Evolutionary conservation across 2,329 filamentous ascomycete genomes (phyloP).

Genomic region (Lecanosticta acicola): DNA sequence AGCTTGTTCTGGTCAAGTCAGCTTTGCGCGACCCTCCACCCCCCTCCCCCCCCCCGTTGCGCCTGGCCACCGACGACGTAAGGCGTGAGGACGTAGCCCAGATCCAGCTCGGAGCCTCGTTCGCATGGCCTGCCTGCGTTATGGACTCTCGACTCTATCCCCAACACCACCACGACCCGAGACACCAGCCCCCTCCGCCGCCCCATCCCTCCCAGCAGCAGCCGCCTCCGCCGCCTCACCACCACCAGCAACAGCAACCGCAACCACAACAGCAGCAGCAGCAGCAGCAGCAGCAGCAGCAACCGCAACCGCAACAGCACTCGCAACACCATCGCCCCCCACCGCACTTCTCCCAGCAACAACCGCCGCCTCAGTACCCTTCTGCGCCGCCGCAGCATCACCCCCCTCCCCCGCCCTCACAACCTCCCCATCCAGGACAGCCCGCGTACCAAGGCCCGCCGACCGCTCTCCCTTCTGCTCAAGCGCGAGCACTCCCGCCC

Average conservation of each 20-base stretch:
- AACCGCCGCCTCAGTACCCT: constrained; percentile 10
- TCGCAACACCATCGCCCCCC: constrained; percentile 9
- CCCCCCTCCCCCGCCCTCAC: constrained; percentile 9
- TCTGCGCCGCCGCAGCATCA: constrained; percentile 15
- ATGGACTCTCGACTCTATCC: constrained; percentile 21
- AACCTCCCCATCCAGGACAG: not conserved
- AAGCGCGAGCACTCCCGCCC: constrained; percentile 23
- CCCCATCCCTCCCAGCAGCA: constrained; percentile 7
- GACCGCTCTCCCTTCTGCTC: constrained; percentile 6
- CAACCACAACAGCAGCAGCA: constrained; percentile 9
- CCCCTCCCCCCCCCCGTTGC: constrained; percentile 9
- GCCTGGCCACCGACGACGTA: constrained; percentile 17
- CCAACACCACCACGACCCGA: constrained; percentile 9
- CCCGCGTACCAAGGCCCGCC: constrained; percentile 2
- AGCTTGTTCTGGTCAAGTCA: not conserved
- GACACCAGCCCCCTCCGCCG: constrained; percentile 11
- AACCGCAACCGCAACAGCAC: constrained; percentile 6
- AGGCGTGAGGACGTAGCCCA: not conserved
- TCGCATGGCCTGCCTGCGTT: constrained; percentile 18
- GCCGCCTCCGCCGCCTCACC: constrained; percentile 14
- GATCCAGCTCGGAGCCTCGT: constrained; percentile 13
- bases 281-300: constrained; percentile 7
- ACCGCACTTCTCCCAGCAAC: constrained; percentile 2
- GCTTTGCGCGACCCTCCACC: not conserved
- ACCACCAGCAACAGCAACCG: constrained; percentile 7